phyloP scores from a whole-genome alignment of 805 yeast species.

The Ogataea minuta region DNA sequence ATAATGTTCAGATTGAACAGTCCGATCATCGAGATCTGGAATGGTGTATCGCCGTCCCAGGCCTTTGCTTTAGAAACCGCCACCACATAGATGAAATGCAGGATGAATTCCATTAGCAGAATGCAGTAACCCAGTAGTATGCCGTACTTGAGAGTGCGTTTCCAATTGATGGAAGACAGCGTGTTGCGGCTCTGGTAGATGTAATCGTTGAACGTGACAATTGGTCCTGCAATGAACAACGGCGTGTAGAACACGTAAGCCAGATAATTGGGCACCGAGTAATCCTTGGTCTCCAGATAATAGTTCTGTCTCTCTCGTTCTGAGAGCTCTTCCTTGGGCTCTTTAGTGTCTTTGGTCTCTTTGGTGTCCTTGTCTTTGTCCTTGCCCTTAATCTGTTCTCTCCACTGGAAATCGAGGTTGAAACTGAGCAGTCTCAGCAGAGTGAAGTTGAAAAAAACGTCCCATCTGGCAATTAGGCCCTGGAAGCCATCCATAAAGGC shows the following conservation, averaged over 20 bases:
- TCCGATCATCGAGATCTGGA: constrained; percentile 93
- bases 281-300: constrained; percentile 59
- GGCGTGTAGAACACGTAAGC: constrained; percentile 86
- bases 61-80: constrained; percentile 89
- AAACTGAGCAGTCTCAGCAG: constrained; percentile 80
- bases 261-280: constrained; percentile 61
- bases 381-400: constrained; percentile 34
- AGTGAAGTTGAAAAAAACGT: constrained; percentile 90
- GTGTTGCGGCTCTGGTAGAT: constrained; percentile 64
- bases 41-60: constrained; percentile 86
- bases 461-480: constrained; percentile 91
- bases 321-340: constrained; percentile 30
- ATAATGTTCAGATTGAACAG: constrained; percentile 84
- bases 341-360: constrained; percentile 17
- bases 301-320: constrained; percentile 68
- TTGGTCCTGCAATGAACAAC: constrained; percentile 91
- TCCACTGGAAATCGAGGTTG: constrained; percentile 64
- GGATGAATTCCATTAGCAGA: constrained; percentile 80
- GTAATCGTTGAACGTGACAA: constrained; percentile 89
- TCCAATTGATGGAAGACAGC: constrained; percentile 55
- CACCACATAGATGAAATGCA: constrained; percentile 89
- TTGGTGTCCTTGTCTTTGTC: too few species aligned
- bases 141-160: constrained; percentile 59
- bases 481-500: constrained; percentile 59
- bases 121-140: constrained; percentile 69